Base-by-base conservation (phyloP, 208 protist species). In the Trypanosoma cruzi region DNA sequence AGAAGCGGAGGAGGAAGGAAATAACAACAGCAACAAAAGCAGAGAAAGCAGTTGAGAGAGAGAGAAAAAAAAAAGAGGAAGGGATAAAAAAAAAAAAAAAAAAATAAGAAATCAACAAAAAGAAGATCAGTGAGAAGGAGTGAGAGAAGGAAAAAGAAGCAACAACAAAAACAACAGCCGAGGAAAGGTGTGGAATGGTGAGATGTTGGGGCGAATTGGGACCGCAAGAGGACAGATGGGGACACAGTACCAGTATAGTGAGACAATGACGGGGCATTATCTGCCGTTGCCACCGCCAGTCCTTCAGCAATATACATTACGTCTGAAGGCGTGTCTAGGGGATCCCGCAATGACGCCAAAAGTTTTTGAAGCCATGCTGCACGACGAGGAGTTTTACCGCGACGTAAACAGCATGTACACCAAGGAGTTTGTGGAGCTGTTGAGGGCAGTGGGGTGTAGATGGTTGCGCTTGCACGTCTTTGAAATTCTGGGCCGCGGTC, bases 361-460 rank as follows among this genome's bases (percentile, higher is more conserved):
- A 10, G 70, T 93, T 7, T 88, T 93, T 65, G 37, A 53, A 10
- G 74, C 71, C 26, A 87, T 95, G 74, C 75, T 93, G 34, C 34
- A 82, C 65, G 84, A 93, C 60, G 75, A 82, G 14, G 80, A 70
- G n/a, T 79, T 93, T 52, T 88, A 91, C 57, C 71, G 77, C 42
- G 54, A 81, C 40, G 79, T 93, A 62, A 83, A 85, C 58, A 62
- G 76, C 46, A 77, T 81, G 46, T 83, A 81, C 20, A 69, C 80
- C 24, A 42, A 68, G 11, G 53, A 52, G 26, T 80, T 92, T 60
- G 80, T 78, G 20, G 81, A 93, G 18, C 68, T 77, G 29, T 53
- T 91, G 11, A 75, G 83, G 54, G 74, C 81, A 32, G 85, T 84
- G 18, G 75, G 81, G 34, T 79, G 68, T 56, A 71, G 71, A 71